A percentile compares a stretch with the other conserved stretches of the same genome.
Conservation (phyloP, 306 rosid species). For the Fragaria ananassa region DNA sequence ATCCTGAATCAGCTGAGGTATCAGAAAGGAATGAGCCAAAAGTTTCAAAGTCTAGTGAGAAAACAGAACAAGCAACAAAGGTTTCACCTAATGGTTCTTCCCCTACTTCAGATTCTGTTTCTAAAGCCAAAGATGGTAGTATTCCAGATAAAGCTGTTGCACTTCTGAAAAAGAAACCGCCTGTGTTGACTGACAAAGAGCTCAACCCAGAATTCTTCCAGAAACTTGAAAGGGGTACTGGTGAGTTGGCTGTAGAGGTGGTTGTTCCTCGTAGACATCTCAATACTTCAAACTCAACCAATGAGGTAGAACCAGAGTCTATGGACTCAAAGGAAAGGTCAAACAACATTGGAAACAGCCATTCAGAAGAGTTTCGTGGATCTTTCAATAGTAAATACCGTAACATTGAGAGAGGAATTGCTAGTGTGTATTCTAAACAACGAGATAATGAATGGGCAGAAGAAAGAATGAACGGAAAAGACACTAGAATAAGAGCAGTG, state of each 20-base stretch:
- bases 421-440: slow-evolving; percentile 42
- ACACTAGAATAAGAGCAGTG: slow-evolving; percentile 51
- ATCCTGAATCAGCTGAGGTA: slow-evolving; percentile 33
- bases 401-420: slow-evolving; percentile 47
- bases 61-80: slow-evolving; percentile 47
- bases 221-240: slow-evolving; percentile 82
- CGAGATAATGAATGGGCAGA: slow-evolving; percentile 56
- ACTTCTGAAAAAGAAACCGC: slow-evolving; percentile 86
- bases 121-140: slow-evolving; percentile 49
- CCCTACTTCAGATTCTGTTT: slow-evolving; percentile 45
- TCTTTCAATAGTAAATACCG: slow-evolving; percentile 56
- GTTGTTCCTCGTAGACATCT: slow-evolving; percentile 72
- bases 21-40: slow-evolving; percentile 49
- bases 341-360: slow-evolving; percentile 41
- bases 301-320: slow-evolving; percentile 54
- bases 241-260: slow-evolving; percentile 89
- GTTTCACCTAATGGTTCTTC: slow-evolving; percentile 50
- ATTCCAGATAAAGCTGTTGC: slow-evolving; percentile 79
- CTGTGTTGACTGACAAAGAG: slow-evolving; percentile 73
- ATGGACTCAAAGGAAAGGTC: slow-evolving; percentile 50
- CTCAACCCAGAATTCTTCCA: slow-evolving; percentile 92
- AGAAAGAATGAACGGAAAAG: slow-evolving; percentile 64
- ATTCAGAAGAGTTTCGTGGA: slow-evolving; percentile 48
- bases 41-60: slow-evolving; percentile 42
- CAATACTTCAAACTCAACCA: slow-evolving; percentile 63